Base-by-base conservation (phyloP, 2,329 filamentous ascomycete species). In the Sporothrix globosa region DNA sequence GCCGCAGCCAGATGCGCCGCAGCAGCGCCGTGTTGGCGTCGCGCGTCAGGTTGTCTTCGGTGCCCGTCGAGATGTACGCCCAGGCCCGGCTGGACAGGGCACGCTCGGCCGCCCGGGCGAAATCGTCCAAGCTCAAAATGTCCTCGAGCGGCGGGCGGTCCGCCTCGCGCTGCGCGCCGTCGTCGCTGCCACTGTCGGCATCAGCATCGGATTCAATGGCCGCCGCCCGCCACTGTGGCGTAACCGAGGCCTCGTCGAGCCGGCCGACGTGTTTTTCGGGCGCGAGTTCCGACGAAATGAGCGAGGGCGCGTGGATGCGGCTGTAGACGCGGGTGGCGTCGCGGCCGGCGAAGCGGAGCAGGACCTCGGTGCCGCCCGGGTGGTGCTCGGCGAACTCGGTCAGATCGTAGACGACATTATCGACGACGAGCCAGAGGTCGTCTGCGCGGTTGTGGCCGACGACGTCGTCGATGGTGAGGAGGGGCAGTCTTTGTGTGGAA, bases 361-460 rank as follows among this genome's bases (percentile, higher is more conserved):
- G 80, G 74, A 86, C 79, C 79, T 72, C 75, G 4, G 77, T 73
- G 1, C 80, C 80, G 11, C 80, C 80, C 0, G 80, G 80, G 52
- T 82, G 80, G 53, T 78, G 75, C 34, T 77, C 74, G 19, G 90
- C 82, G 74, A 92, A 92, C 2, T 87, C 84, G 2, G 89, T 90
- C 63, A 92, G 80, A 76, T 92, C 88, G 83, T 90, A 92, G 39
- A 92, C 88, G 75, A 86, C 85, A 60, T 85, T 85, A 77, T 91
- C 86, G 27, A 92, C 85, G 21, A 91, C 88, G 71, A 92, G 86
- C 90, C 90, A 92, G 75, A 86, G 84, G 74, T 88, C 78, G 68
- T 82, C 75, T 46, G 80, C 74, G 14, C 77, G 81, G 69, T 82
- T 85, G 75, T 89, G 86, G 68, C 78, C 78, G 14, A 78, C 81